Conservation (phyloP, 2,329 filamentous ascomycete genomes). For the Calonectria pseudoturangicola region DNA sequence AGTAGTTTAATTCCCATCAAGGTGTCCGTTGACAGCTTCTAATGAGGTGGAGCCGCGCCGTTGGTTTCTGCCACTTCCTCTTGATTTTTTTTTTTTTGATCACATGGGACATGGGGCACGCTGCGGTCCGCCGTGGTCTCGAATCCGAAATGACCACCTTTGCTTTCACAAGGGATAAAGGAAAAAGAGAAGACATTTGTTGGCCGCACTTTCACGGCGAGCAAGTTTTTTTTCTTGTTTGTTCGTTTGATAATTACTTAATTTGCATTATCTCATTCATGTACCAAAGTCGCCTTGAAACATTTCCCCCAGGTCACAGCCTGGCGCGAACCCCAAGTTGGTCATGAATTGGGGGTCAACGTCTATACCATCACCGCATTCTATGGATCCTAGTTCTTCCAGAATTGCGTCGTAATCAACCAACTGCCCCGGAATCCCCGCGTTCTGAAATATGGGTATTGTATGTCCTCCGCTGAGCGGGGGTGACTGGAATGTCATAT, state of each 20-base stretch:
- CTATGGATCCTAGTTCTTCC: slow-evolving; percentile 71
- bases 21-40: neutral
- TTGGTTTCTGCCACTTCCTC: neutral
- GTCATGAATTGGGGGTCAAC: slow-evolving; percentile 79
- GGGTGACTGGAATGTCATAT: slow-evolving; percentile 51
- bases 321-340: slow-evolving; percentile 79
- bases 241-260: slow-evolving; percentile 35
- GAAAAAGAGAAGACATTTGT: too few relatives aligned
- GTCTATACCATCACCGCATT: slow-evolving; percentile 69
- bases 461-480: slow-evolving; percentile 46
- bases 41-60: slow-evolving; percentile 11
- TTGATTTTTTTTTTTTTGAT: neutral
- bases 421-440: slow-evolving; percentile 49
- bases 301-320: slow-evolving; percentile 75
- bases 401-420: slow-evolving; percentile 72
- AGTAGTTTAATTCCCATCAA: slow-evolving; percentile 14
- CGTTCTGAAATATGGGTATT: slow-evolving; percentile 47
- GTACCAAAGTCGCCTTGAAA: slow-evolving; percentile 63
- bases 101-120: slow-evolving; percentile 27
- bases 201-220: neutral
- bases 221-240: neutral
- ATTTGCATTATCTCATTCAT: slow-evolving; percentile 52
- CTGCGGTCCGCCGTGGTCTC: slow-evolving; percentile 5
- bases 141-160: neutral
- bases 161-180: too few relatives aligned